Evolutionary conservation across 495 filamentous ascomycete genomes (phyloP).

Genomic region (Neurospora sp.): DNA sequence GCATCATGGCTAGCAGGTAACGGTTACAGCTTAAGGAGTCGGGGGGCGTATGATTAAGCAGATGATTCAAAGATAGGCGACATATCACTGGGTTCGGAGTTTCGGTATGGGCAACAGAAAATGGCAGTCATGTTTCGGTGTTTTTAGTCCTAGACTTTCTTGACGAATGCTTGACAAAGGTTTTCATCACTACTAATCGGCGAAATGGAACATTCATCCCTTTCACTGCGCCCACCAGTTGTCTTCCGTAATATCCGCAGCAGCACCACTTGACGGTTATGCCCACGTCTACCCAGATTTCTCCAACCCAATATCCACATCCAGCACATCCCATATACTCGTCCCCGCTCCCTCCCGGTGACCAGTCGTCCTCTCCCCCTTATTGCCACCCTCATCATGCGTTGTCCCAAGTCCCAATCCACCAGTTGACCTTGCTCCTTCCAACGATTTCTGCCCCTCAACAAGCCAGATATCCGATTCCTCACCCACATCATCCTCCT

Average conservation of each 20-base stretch:
- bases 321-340: slow-evolving; percentile 33
- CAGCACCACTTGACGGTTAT: background rate
- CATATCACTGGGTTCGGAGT: slow-evolving; percentile 1
- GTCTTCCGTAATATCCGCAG: background rate
- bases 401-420: slow-evolving; percentile 20
- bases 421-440: slow-evolving; percentile 8
- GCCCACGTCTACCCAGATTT: background rate
- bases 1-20: slow-evolving; percentile 49
- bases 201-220: too few species aligned
- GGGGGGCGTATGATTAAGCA: background rate
- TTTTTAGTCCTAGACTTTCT: slow-evolving; percentile 3
- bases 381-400: slow-evolving; percentile 5
- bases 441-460: slow-evolving; percentile 14
- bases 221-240: background rate
- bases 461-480: slow-evolving; percentile 27
- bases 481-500: background rate
- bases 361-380: slow-evolving; percentile 15
- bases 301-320: slow-evolving; percentile 33
- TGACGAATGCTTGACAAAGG: slow-evolving; percentile 15
- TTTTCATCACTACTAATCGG: background rate
- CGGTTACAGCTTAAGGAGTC: background rate
- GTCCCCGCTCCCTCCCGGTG: slow-evolving; percentile 11
- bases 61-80: background rate
- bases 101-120: slow-evolving; percentile 7
- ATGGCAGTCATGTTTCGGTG: background rate